Percentiles rank a stretch among this genome's conserved stretches.
These are phyloP conservation scores for Hypericum androsaemum DNA, from an alignment of 345 rosid species.

Conservation along the genomic window DNA sequence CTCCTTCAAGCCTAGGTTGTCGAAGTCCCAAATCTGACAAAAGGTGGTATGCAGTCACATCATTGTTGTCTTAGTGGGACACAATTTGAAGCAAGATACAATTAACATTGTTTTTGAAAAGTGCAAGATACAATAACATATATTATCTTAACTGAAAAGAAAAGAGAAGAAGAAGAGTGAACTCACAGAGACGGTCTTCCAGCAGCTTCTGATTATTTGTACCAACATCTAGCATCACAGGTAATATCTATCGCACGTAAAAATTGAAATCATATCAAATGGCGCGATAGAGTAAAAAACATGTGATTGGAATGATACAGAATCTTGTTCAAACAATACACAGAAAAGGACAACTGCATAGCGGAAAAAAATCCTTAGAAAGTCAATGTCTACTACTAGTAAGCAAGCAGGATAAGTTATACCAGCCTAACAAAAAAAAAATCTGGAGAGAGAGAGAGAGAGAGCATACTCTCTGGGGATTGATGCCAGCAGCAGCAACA, in stretches of 20 bases:
- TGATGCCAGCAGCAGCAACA: slow-evolving; percentile 96
- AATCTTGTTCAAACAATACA: no score
- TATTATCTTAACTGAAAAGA: neutral
- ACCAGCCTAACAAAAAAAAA: neutral
- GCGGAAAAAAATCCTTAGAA: no score
- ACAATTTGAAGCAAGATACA: no score
- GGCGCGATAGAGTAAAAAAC: slow-evolving; percentile 8
- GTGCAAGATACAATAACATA: no score
- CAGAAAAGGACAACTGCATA: no score
- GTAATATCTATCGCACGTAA: slow-evolving; percentile 55
- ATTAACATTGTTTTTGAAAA: no score
- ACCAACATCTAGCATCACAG: slow-evolving; percentile 92
- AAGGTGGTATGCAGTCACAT: no score
- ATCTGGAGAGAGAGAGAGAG: neutral
- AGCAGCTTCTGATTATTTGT: slow-evolving; percentile 88
- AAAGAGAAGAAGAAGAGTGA: slow-evolving; percentile 5
- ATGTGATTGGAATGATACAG: no score
- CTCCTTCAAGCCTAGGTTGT: slow-evolving; percentile 91
- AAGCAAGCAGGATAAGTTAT: neutral
- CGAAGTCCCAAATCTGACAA: slow-evolving; percentile 79
- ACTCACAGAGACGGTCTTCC: slow-evolving; percentile 82
- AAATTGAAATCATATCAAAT: slow-evolving; percentile 10
- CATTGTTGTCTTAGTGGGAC: no score
- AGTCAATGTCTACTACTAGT: no score
- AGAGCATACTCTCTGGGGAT: slow-evolving; percentile 74